Evolutionary conservation across 2,329 filamentous ascomycete genomes (phyloP), one percentile per base, ranked within the genome.

Genomic region (Cladosporium sp.): DNA sequence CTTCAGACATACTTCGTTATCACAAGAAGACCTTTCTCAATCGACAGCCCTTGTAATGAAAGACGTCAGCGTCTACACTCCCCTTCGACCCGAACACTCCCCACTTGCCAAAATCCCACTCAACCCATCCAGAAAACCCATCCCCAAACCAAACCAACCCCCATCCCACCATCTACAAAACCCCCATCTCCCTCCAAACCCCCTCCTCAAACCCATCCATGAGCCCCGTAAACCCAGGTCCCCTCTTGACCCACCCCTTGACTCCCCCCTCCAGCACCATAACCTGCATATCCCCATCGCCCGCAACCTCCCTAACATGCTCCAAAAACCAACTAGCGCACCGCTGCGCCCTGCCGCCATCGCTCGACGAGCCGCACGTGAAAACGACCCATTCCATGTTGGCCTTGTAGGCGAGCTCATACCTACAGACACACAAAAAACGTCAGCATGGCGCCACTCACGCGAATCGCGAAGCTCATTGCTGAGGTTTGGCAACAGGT

Each of bases 331-430:
- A 69, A 0, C 53, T 61, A 7, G 68, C 68, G 52, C 67, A 69
- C 13, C 66, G 58, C 12, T 62, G 61, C 3, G 58, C 67, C 29
- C 67, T 58, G 5, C 64, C 64, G 47, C 54, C 32, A 54, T 57
- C 2, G 56, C 58, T 13, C 55, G 55, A 57, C 6, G 20, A 32
- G 34, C 70, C 71, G 57, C 73, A 75, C 20, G 73, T 74, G 56
- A 76, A 75, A 4, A 73, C 71, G 1, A 76, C 71, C 59, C 68
- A 67, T 50, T 69, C 70, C 13, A 75, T 65, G 32, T 71, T 71
- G 7, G 71, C 68, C 44, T 73, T 65, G 54, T 70, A 72, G 45
- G 69, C 72, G 27, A 76, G 54, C 47, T 72, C 64, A 34, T 72
- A 72, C 12, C 55, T 56, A 24, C 8, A n/a, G 30, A 19, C 2